Base-by-base conservation (phyloP, 139 green algal genomes). In the Desmodesmus armatus region DNA sequence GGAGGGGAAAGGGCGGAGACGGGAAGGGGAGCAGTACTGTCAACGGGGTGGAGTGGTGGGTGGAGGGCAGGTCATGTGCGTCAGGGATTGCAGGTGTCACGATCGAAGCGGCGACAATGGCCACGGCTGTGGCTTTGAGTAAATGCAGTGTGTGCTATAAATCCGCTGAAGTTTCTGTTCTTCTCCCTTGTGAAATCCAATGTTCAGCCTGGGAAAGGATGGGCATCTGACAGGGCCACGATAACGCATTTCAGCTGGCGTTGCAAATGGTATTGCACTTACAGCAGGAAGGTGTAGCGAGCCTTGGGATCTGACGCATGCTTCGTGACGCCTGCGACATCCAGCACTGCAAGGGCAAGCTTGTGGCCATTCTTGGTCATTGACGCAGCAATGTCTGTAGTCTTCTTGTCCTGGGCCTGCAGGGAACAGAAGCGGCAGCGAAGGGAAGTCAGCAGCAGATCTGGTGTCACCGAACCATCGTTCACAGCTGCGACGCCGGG, bases 371-470 rank as follows among this genome's bases (percentile, higher is more conserved):
- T 70, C 2, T 37, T 44, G 21, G 39, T 29, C 3, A 82, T 33
- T 6, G 75, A 3, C 2, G 23, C 53, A 13, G 35, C 40, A 23
- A 82, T 39, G 21, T 82, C 75, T 2, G 75, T 43, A n/a, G n/a
- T n/a, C n/a, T n/a, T n/a, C 75, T 82, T 70, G 51, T n/a, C 43
- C 47, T 80, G 47, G 31, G 73, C 73, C 73, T 80, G 73, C 73
- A 66, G 67, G 15, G 35, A 51, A 15, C 33, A 47, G 33, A n/a
- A 33, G 9, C 9, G 47, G 7, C 47, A 55, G 47, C 47, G 13
- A 55, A 55, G 13, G 47, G 9, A 4, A 72, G 5, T 41, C 25
- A 72, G n/a, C 11, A 25, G 58, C 13, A 17, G 17, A 3, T 17
- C 13, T 25, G 17, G 58, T 6, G 7, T 67, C 58, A 31, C 58